Evolutionary conservation across 2,329 filamentous ascomycete species (phyloP), one percentile per base, ranked within the genome.

Genomic region (Talaromyces sp.): DNA sequence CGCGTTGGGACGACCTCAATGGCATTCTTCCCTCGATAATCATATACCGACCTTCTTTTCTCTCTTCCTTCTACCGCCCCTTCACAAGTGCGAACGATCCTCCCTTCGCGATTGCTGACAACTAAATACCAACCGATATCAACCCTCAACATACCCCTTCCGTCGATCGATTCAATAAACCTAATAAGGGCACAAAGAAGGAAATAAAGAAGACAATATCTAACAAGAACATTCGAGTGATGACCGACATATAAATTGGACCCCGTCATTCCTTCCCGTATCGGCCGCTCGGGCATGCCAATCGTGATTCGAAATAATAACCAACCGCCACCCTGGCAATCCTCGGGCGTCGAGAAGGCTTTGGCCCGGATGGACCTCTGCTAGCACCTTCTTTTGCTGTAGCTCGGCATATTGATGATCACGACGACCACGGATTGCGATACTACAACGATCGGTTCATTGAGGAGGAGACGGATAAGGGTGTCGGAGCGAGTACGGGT

Each of bases 331-430:
- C 24, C 56, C 37, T 59, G 56, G 56, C 43, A 62, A 45, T 50
- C 39, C 45, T 57, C 50, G 35, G 60, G 19, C 47, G 54, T 56
- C 49, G 50, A 43, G 41, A 57, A 57, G 41, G 35, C 60, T 22
- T 56, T 6, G 49, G 50, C 50, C 50, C 39, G 50, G n/a, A 63
- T 63, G 61, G 61, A 63, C 39, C 50, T 45, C 50, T 45, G 50
- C 50, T 59, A 11, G 56, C 24, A 43, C 22, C 56, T 31, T 59
- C 56, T 39, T n/a, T 43, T 31, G 56, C 56, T 59, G 37, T 59
- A 59, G 56, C 22, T 59, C 56, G 56, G 39, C 56, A 9, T 45
- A 19, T 59, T 59, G 56, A 59, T 39, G 37, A 45, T 5, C 22
- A n/a, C 35, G 39, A 59, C 22, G 37, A 56, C 52, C 52, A 56